Percentiles rank a stretch among this genome's conserved stretches.
phyloP scores from a whole-genome alignment of 805 yeast species.

The Candida methanosorbosa region DNA sequence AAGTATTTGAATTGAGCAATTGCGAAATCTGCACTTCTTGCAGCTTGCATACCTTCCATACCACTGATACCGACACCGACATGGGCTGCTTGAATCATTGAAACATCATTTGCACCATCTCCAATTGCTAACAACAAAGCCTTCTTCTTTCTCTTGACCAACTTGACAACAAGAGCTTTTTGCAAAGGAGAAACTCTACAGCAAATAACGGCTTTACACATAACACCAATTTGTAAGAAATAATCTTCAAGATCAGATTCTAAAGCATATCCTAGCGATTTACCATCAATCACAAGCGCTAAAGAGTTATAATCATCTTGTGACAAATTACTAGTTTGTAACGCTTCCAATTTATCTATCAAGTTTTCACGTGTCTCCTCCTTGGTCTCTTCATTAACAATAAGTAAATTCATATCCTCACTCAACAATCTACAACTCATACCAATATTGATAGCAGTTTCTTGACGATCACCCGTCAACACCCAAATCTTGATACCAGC shows the following conservation, averaged over 20 bases:
- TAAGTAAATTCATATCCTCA: conserved; percentile 91
- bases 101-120: conserved; percentile 98
- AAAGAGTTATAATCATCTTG: conserved; percentile 65
- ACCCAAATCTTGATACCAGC: conserved; percentile 99
- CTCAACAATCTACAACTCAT: conserved; percentile 92
- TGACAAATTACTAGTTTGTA: conserved; percentile 56
- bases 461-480: conserved; percentile 96
- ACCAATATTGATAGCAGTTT: conserved; percentile 96
- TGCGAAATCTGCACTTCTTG: conserved; percentile 94
- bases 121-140: conserved; percentile 86
- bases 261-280: conserved; percentile 78
- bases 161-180: conserved; percentile 89
- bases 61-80: conserved; percentile 99
- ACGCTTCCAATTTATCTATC: conserved; percentile 65
- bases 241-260: conserved; percentile 73
- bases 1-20: conserved; percentile 91
- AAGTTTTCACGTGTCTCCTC: conserved; percentile 72
- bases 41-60: conserved; percentile 99
- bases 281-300: conserved; percentile 92
- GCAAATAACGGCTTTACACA: conserved; percentile 94
- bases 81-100: conserved; percentile 99
- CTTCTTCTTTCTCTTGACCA: conserved; percentile 78
- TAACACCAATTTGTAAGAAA: conserved; percentile 68
- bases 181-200: conserved; percentile 98
- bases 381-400: conserved; percentile 78